phyloP scores from a whole-genome alignment of 1,284 basidiomycete genomes.

The Afroboletus lepidellus region DNA sequence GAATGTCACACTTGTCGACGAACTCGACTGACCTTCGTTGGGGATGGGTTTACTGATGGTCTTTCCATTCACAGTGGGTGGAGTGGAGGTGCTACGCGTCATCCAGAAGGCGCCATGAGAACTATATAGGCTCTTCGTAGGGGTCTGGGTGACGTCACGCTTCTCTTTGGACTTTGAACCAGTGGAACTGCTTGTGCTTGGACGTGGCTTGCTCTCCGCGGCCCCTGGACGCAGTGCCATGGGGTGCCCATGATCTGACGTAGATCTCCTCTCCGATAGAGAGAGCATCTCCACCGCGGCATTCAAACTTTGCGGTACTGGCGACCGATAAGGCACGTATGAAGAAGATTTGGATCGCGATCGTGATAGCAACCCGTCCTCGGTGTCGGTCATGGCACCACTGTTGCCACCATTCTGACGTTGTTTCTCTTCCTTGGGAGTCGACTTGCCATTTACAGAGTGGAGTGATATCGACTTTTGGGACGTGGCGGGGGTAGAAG shows the following conservation, averaged over 20 bases:
- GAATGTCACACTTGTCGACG: conserved; percentile 6
- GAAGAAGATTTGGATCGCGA: conserved; percentile 48
- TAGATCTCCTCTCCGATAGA: conserved; percentile 42
- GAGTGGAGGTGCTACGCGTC: conserved; percentile 37
- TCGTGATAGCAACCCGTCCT: conserved; percentile 31
- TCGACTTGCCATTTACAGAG: conserved; percentile 31
- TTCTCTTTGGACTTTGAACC: conserved; percentile 30
- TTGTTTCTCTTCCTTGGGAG: conserved; percentile 29
- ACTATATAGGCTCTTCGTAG: conserved; percentile 37
- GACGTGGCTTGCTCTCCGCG: conserved; percentile 30
- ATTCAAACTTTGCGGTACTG: conserved; percentile 54
- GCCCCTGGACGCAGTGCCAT: conserved; percentile 13
- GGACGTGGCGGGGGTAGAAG: conserved; percentile 36
- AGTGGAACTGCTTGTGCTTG: conserved; percentile 34
- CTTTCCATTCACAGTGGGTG: conserved; percentile 53
- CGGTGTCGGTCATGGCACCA: conserved; percentile 26
- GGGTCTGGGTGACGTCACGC: conserved; percentile 40
- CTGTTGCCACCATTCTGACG: conserved; percentile 14
- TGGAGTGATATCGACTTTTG: conserved; percentile 29
- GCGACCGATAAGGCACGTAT: conserved; percentile 45
- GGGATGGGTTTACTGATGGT: conserved; percentile 63
- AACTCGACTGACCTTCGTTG: conserved; percentile 51
- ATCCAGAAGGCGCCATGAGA: conserved; percentile 39
- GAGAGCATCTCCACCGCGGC: conserved; percentile 57
- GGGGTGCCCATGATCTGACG: conserved; percentile 35